Base-by-base conservation (phyloP, 768 basidiomycete genomes). In the Clathrus columnatus region DNA sequence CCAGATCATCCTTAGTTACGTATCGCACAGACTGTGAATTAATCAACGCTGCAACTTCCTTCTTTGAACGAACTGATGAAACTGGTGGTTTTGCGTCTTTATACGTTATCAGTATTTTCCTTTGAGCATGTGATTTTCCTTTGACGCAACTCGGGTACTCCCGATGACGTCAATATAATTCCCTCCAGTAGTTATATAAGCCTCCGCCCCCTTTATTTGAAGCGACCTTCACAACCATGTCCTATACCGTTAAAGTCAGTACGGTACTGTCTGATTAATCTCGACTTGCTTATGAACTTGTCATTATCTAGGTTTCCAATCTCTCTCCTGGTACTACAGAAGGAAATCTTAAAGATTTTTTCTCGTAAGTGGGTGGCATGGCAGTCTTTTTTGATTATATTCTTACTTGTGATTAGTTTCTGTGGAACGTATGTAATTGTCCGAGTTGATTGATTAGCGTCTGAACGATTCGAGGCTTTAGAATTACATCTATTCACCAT, bases 361-460 rank as follows among this genome's bases (percentile, higher is more conserved):
- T 92, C 74, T 77, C 82, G 87, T 88, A 73, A 45, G 81, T 69
- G 43, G 54, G 17, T 41, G 21, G 49, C 29, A 50, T 46, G 20
- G 24, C 51, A 54, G 52, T 7, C 28, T 21, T 55, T 42, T 28
- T 54, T 27, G 48, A 56, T 30, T 18, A 50, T 58, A 51, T n/a
- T n/a, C n/a, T n/a, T n/a, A 50, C 49, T 23, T 42, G 42, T 49
- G 26, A 30, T 36, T 29, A 7, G 87, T 2, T 96, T 95, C 72
- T 96, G 92, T 65, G 93, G 93, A 73, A 85, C 81, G 84, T 84
- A 64, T 64, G 79, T 64, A 4, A n/a, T 23, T 43, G n/a, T 18
- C 14, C 20, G 20, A 14, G 3, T 28, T 23, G 21, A 23, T 43
- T 48, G 32, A 61, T 64, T 57, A 56, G 18, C n/a, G 29, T 44